These are phyloP conservation scores for Brachypodium distachyon DNA, from an alignment of 202 grass and related monocot genomes.

Conservation along the genomic window DNA sequence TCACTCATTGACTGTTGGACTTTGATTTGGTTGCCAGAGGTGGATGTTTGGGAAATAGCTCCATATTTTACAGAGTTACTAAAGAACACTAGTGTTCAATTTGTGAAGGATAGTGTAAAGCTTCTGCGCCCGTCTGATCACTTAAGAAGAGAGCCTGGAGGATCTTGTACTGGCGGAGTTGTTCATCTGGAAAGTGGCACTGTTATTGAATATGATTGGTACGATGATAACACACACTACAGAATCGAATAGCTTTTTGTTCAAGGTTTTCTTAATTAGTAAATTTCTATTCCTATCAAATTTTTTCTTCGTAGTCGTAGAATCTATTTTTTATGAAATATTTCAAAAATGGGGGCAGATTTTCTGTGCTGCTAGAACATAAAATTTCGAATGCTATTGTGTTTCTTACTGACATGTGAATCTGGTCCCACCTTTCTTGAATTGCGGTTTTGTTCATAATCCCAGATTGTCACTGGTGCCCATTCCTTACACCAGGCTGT, in stretches of 20 bases:
- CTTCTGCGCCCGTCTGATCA: conserved; percentile 74
- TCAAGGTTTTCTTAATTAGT: not conserved
- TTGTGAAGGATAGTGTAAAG: conserved; percentile 81
- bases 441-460: not conserved
- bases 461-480: not conserved
- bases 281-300: not conserved
- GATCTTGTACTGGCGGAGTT: conserved; percentile 50
- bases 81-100: conserved; percentile 72
- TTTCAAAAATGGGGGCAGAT: not conserved
- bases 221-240: conserved; percentile 20
- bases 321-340: not conserved
- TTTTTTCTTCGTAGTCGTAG: not conserved
- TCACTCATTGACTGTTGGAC: conserved; percentile 3
- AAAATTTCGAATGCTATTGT: not conserved
- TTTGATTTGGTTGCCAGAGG: conserved; percentile 57
- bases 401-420: not conserved
- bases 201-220: conserved; percentile 97
- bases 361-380: not conserved
- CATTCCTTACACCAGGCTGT: not conserved
- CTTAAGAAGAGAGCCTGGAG: conserved; percentile 39
- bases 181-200: conserved; percentile 90
- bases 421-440: not conserved
- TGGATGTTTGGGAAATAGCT: conserved; percentile 95
- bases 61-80: conserved; percentile 80
- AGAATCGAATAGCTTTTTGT: not conserved